phyloP scores from a whole-genome alignment of 75 land plant species.

The Chamaecyparis obtusa region DNA sequence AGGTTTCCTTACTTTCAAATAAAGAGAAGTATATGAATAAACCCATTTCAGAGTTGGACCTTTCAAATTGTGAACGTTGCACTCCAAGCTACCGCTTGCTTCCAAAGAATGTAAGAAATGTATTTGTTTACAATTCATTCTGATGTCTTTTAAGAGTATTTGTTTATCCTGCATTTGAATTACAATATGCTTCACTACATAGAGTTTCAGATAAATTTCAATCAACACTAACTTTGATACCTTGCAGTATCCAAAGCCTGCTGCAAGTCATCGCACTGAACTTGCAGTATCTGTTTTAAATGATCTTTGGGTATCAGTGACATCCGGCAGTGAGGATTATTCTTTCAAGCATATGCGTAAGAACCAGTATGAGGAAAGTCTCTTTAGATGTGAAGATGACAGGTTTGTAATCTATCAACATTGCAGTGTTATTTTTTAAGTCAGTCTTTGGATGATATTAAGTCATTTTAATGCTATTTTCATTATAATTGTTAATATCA shows the following conservation, averaged over 20 bases:
- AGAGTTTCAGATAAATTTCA: slow-evolving; percentile 1
- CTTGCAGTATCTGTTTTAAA: slow-evolving; percentile 65
- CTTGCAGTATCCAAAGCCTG: slow-evolving; percentile 66
- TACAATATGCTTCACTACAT: neutral
- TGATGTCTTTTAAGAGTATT: neutral
- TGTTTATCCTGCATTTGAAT: neutral
- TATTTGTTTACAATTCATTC: neutral
- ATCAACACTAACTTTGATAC: neutral
- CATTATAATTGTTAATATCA: neutral
- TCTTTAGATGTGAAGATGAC: slow-evolving; percentile 82
- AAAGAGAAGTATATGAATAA: slow-evolving; percentile 77
- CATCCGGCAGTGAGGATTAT: slow-evolving; percentile 85
- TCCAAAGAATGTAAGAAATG: slow-evolving; percentile 65
- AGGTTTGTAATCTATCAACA: slow-evolving; percentile 30
- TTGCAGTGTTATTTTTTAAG: neutral
- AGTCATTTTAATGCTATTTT: neutral
- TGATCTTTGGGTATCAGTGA: slow-evolving; percentile 79
- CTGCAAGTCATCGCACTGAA: slow-evolving; percentile 60
- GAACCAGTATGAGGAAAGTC: slow-evolving; percentile 80
- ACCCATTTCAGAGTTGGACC: slow-evolving; percentile 91
- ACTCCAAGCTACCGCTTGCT: slow-evolving; percentile 95
- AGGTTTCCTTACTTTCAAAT: slow-evolving; percentile 38
- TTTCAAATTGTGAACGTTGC: slow-evolving; percentile 83
- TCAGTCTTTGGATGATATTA: neutral
- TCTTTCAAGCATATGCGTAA: slow-evolving; percentile 87